phyloP scores from a whole-genome alignment of 352 stramenopile genomes.

The Globisporangium barbulae region DNA sequence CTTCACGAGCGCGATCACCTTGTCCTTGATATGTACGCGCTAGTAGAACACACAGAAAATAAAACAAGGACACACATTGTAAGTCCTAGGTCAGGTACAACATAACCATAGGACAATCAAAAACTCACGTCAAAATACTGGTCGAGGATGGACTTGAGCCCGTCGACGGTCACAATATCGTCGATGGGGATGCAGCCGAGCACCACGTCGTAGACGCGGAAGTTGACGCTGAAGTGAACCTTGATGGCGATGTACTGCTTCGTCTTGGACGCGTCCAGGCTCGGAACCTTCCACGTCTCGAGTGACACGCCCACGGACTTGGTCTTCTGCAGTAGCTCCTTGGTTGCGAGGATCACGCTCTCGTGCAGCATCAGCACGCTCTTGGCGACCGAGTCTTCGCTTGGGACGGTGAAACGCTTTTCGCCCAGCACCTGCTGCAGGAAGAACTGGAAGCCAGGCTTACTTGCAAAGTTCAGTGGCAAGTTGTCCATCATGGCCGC shows the following conservation, averaged over 20 bases:
- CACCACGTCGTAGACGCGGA: constrained; percentile 58
- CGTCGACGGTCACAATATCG: constrained; percentile 32
- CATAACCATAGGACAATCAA: not conserved
- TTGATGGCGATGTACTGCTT: constrained; percentile 65
- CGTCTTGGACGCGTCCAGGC: constrained; percentile 22
- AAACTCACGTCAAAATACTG: constrained; percentile 49
- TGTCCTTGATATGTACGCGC: constrained; percentile 67
- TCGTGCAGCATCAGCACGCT: constrained; percentile 69
- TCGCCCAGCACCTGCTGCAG: constrained; percentile 63
- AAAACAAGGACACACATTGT: not conserved
- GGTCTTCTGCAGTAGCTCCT: constrained; percentile 53
- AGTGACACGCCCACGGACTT: constrained; percentile 67
- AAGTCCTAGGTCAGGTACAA: not conserved
- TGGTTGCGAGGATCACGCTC: constrained; percentile 61
- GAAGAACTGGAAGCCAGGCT: constrained; percentile 70
- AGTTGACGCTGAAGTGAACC: constrained; percentile 78
- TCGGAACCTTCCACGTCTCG: constrained; percentile 58
- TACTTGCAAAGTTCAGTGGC: constrained; percentile 50
- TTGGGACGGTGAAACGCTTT: constrained; percentile 56
- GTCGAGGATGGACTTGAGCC: constrained; percentile 46
- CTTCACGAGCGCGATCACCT: constrained; percentile 60
- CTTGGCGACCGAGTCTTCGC: constrained; percentile 55
- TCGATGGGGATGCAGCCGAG: constrained; percentile 52
- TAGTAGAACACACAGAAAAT: constrained; percentile 10
- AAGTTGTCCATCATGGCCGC: constrained; percentile 76